Base-by-base conservation (phyloP, 495 filamentous ascomycete genomes). In the Cenococcum geophilum region DNA sequence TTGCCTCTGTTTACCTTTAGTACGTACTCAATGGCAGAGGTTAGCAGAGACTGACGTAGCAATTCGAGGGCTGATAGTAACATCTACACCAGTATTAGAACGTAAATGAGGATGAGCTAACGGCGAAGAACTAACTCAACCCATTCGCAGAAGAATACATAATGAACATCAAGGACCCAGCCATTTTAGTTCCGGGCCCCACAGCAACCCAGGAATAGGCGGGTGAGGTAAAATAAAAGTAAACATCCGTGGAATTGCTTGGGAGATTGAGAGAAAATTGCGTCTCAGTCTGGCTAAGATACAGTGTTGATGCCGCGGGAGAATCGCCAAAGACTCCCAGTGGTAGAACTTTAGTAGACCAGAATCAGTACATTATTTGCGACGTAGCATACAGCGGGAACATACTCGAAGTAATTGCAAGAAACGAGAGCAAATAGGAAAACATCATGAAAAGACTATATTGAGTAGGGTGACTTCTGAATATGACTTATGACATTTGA, bases 11-110 rank as follows among this genome's bases (percentile, higher is more conserved):
- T 35, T 22, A 56, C 0, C 6, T 20, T 53, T 21, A 53, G 3
- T 32, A 9, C 18, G 5, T 45, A 53, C n/a, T 21, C 8, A 36
- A 5, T 27, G 18, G 9, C 37, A 10, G 11, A 6, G 22, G 56
- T 21, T 5, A 18, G 16, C 14, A 8, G 20, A 32, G 22, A 45
- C 59, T 43, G 23, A 61, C 59, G 42, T 61, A 35, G 65, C 57
- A 23, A 71, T 51, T 12, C 69, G 54, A 6, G 69, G 66, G 59
- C 66, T 69, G 12, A 71, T 48, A 1, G 67, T 67, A 21, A 71
- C 61, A 57, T 69, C 69, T 71, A 49, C 5, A 10, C 5, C 3
- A 23, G 22, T 56, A 18, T 56, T 40, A 56, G 52, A 12, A 45
- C 11, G 18, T 4, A 45, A 45, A 4, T 4, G 14, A 14, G 40